phyloP scores from a whole-genome alignment of 768 basidiomycete species.

The Rhodocollybia butyracea region DNA sequence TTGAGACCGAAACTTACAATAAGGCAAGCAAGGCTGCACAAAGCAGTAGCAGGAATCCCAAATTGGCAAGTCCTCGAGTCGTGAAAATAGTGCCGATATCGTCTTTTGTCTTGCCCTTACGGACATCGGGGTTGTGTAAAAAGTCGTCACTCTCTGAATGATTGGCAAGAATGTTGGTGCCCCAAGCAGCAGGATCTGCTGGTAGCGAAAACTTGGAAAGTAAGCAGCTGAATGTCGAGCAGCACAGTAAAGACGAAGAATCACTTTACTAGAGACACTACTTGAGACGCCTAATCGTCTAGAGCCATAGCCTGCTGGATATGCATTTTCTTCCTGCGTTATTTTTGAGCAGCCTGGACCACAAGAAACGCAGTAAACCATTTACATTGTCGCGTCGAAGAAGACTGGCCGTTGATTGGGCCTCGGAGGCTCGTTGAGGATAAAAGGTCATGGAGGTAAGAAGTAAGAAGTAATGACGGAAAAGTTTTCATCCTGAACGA shows the following conservation, averaged over 20 bases:
- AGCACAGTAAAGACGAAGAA: no score
- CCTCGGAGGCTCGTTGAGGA: not conserved
- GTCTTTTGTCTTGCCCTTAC: slow-evolving; percentile 30
- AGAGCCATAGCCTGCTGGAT: slow-evolving; percentile 39
- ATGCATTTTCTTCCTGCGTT: slow-evolving; percentile 14
- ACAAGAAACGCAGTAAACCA: not conserved
- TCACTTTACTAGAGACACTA: slow-evolving; percentile 45
- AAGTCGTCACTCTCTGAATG: slow-evolving; percentile 66
- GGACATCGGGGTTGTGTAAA: slow-evolving; percentile 60
- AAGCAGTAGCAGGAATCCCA: slow-evolving; percentile 65
- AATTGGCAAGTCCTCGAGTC: slow-evolving; percentile 63
- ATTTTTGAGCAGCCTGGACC: not conserved
- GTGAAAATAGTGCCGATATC: slow-evolving; percentile 47
- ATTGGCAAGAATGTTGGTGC: slow-evolving; percentile 52
- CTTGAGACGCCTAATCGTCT: no score
- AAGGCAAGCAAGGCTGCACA: slow-evolving; percentile 44
- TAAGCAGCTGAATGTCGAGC: no score
- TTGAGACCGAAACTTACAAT: slow-evolving; percentile 46
- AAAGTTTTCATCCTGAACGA: no score
- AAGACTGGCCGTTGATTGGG: not conserved
- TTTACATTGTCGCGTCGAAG: not conserved
- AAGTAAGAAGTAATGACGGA: no score
- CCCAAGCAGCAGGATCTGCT: slow-evolving; percentile 67
- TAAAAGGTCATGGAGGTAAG: slow-evolving; percentile 11
- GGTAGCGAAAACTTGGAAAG: slow-evolving; percentile 54